Conservation (phyloP, 2,329 filamentous ascomycete species). For the Zymoseptoria brevis region DNA sequence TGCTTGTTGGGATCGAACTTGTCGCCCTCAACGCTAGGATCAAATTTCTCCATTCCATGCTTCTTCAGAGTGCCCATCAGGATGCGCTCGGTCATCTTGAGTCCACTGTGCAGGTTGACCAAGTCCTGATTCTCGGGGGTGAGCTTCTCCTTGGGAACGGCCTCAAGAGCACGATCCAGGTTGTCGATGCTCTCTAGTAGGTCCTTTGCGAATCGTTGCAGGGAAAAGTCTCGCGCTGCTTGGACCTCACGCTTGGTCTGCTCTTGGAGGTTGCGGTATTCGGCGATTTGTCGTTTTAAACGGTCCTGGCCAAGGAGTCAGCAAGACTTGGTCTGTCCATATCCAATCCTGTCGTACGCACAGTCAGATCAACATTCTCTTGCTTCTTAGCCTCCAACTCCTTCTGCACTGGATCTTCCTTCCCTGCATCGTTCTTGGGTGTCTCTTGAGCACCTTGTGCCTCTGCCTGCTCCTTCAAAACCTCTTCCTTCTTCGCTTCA, state of each 20-base stretch:
- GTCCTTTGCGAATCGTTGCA: constrained; percentile 89
- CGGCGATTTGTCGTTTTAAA: constrained; percentile 86
- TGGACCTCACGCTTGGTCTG: constrained; percentile 87
- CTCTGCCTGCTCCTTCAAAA: constrained; percentile 30
- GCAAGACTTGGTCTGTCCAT: background rate
- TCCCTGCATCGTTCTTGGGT: constrained; percentile 30
- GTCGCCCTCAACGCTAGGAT: constrained; percentile 61
- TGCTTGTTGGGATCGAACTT: constrained; percentile 96
- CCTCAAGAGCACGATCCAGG: constrained; percentile 81
- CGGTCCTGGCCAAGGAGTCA: constrained; percentile 60
- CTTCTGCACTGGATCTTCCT: constrained; percentile 49
- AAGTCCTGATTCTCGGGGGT: constrained; percentile 61
- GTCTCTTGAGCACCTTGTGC: constrained; percentile 22
- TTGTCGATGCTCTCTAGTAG: constrained; percentile 94
- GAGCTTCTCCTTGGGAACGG: constrained; percentile 69
- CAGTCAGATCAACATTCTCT: constrained; percentile 78
- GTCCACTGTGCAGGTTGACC: constrained; percentile 70
- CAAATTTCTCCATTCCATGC: constrained; percentile 85
- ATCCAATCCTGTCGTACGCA: constrained; percentile 34
- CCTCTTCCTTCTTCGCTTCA: constrained; percentile 35
- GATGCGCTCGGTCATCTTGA: constrained; percentile 91
- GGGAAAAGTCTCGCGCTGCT: constrained; percentile 80
- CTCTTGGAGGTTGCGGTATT: constrained; percentile 97
- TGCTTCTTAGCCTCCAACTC: constrained; percentile 65
- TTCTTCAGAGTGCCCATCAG: constrained; percentile 83